phyloP scores from a whole-genome alignment of 352 stramenopile species.

The Globisporangium rhizosaccharum region DNA sequence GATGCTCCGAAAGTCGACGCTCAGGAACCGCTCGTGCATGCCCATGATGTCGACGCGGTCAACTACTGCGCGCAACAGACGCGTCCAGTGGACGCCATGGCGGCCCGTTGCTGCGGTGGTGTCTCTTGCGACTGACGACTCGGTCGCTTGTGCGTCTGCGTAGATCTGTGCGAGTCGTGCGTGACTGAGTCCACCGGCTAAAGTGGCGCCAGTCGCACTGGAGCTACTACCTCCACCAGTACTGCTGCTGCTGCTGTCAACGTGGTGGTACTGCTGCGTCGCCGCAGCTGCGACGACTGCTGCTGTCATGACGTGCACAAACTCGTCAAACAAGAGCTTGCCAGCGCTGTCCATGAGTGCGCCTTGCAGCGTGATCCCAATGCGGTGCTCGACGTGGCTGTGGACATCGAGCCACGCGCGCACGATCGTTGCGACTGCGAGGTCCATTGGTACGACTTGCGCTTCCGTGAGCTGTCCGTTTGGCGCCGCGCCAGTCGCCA shows the following conservation, averaged over 20 bases:
- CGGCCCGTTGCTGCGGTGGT: neutral
- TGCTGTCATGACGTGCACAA: slow-evolving; percentile 27
- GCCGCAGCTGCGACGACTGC: neutral
- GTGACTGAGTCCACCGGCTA: slow-evolving; percentile 2
- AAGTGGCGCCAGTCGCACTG: neutral
- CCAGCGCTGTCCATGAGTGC: slow-evolving; percentile 9
- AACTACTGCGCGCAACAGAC: slow-evolving; percentile 17
- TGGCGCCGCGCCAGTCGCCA: neutral
- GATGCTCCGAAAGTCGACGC: slow-evolving; percentile 33
- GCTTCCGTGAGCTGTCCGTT: slow-evolving; percentile 29
- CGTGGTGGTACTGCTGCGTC: neutral
- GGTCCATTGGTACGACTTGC: slow-evolving; percentile 26
- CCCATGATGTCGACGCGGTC: slow-evolving; percentile 34
- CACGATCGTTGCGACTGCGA: slow-evolving; percentile 25
- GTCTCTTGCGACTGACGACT: neutral
- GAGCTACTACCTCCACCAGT: no score
- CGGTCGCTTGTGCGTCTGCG: slow-evolving; percentile 1
- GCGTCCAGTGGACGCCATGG: slow-evolving; percentile 16
- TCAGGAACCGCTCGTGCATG: slow-evolving; percentile 18
- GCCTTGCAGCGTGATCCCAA: slow-evolving; percentile 25
- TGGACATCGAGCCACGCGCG: slow-evolving; percentile 27
- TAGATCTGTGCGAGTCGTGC: slow-evolving; percentile 32
- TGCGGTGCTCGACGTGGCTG: slow-evolving; percentile 14
- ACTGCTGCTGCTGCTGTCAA: neutral
- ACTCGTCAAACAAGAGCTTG: slow-evolving; percentile 30